phyloP scores from a whole-genome alignment of 1,284 basidiomycete genomes.

The Sanghuangporus baumii region DNA sequence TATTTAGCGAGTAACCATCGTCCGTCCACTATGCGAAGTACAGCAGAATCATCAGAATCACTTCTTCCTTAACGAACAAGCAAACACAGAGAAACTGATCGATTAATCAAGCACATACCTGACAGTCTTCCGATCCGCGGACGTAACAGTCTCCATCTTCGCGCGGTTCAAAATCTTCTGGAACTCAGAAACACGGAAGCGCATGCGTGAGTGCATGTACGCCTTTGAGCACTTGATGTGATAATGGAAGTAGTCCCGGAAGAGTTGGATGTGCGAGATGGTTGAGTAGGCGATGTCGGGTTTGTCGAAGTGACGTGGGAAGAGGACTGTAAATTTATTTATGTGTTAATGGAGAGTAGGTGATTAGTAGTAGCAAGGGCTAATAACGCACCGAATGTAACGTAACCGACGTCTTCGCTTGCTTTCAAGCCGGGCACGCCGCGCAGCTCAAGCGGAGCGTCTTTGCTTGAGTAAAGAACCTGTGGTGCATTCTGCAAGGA shows the following conservation, averaged over 20 bases:
- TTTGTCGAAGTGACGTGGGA: conserved; percentile 91
- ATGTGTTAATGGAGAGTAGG: not conserved
- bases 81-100: not conserved
- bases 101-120: conserved; percentile 46
- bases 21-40: conserved; percentile 40
- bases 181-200: conserved; percentile 92
- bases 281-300: conserved; percentile 71
- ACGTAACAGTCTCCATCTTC: conserved; percentile 82
- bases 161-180: conserved; percentile 97
- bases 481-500: conserved; percentile 96
- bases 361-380: not conserved
- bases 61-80: not conserved
- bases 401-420: conserved; percentile 93
- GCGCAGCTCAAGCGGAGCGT: conserved; percentile 94
- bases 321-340: conserved; percentile 57
- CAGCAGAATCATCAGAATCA: conserved; percentile 17
- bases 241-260: conserved; percentile 98
- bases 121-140: conserved; percentile 88
- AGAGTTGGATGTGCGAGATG: conserved; percentile 94
- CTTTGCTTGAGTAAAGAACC: conserved; percentile 94
- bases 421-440: conserved; percentile 77
- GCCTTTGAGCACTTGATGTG: conserved; percentile 99
- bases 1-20: conserved; percentile 44
- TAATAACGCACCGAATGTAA: conserved; percentile 71
- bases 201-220: conserved; percentile 99